Base-by-base conservation (phyloP, 495 filamentous ascomycete genomes). In the Talaromyces nanjingensis region DNA sequence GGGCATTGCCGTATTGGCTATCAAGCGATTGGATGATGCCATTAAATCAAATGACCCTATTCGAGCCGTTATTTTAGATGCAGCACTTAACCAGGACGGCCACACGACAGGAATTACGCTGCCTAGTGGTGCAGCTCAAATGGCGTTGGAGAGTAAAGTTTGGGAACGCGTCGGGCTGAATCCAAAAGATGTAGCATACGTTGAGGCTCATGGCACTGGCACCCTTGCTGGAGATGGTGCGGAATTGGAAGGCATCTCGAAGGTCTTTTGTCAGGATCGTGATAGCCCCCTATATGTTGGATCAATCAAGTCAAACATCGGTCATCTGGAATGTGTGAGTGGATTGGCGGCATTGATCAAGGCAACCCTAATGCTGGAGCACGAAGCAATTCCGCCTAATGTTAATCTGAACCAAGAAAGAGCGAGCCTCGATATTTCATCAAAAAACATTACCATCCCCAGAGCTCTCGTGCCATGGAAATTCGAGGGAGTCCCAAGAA, bases 1-100 rank as follows among this genome's bases (percentile, higher is more conserved):
- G 24, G 79, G 71, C 6, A 59, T 76, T 3, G 65, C 55, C 6
- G 65, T 69, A 0, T 7, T 80, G 6, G 65, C 79, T 25, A 64
- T 82, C 16, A 82, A 81, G 62, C 73, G 65, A 6, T 63, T 79
- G 3, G 59, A 52, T 11, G 63, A 74, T 39, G 80, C 79, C 0
- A 61, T 79, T 29, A 34, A 37, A 2, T 71, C 76, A 49, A 67
- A 69, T 27, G 73, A 83, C 63, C 63, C 65, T 2, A 74, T 81
- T 27, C 70, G 72, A 2, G 71, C 71, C 3, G 61, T 82, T 9
- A 77, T 84, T 29, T 69, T 75, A 9, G 69, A 65, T 0, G 72
- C 70, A 3, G 70, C 77, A 0, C 67, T 83, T 27, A 89, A 87
- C 64, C 79, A 64, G 11, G 66, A 77, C 60, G 73, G 74, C 1